Base-by-base conservation (phyloP, 202 grass and related monocot species). In the Zizania palustris region DNA sequence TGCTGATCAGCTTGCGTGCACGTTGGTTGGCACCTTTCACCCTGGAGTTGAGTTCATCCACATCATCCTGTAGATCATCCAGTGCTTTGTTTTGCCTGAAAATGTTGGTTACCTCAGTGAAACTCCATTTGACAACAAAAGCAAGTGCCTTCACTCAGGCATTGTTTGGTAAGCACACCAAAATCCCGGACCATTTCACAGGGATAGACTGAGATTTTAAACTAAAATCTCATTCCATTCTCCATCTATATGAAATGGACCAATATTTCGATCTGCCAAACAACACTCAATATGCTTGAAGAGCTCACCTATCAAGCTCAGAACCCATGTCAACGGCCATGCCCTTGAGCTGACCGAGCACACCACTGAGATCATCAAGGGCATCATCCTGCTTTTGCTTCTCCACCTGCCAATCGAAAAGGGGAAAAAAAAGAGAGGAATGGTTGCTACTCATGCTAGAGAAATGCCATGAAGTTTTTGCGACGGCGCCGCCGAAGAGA, bases 311-410 rank as follows among this genome's bases (percentile, higher is more conserved):
- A 50, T 90, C 87, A 28, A 98, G 87, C 80, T 98, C 95, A 4
- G 91, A 80, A 33, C 95, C 95, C 91, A 98, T 95, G 80, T 95
- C 95, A 15, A 76, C 57, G 46, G 95, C 95, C 95, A 98, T 98
- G 70, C 74, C 85, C 82, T 98, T 94, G 73, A 98, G 85, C 66
- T 98, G 88, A 12, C 91, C 95, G 8, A 98, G 67, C 61, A 98
- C 82, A 64, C 87, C 83, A 60, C 91, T 98, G 28, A 98, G 77
- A 86, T 94, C 87, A 21, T 88, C 87, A 50, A 98, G 95, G 36
- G 69, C 64, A 53, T 92, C 91, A 71, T 98, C 95, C 75, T 99
- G 96, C 72, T 99, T 99, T 20, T 86, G 70, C 71, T 99, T 99
- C 89, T 99, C 96, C 57, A 92, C 39, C 96, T 99, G 68, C 54